phyloP scores from a whole-genome alignment of 2,329 filamentous ascomycete species.

The Aspergillus phoenicis region DNA sequence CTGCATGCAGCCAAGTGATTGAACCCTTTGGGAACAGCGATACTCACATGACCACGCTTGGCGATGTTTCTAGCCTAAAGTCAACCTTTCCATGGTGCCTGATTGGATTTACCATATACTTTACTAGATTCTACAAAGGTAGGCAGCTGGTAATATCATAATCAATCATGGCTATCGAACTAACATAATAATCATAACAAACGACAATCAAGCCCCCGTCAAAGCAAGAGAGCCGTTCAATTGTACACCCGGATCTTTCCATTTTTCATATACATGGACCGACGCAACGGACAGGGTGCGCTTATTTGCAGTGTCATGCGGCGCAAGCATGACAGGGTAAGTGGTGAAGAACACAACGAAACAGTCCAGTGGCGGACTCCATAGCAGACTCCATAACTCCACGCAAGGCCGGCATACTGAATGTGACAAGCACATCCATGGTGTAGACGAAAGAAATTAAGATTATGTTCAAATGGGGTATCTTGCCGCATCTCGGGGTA shows the following conservation, averaged over 20 bases:
- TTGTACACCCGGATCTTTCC: conserved; percentile 2
- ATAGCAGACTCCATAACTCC: neutral
- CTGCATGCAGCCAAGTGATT: too few species aligned
- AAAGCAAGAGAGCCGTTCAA: neutral
- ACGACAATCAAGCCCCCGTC: neutral
- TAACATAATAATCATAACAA: conserved; percentile 13
- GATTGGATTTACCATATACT: neutral
- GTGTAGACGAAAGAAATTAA: conserved; percentile 8
- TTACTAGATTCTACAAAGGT: neutral
- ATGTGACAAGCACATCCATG: neutral
- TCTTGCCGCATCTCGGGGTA: conserved; percentile 23
- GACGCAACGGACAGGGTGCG: conserved; percentile 7
- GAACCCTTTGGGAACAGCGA: too few species aligned
- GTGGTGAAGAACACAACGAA: neutral
- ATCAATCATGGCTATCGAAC: conserved; percentile 9
- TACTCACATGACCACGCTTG: neutral
- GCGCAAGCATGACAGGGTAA: conserved; percentile 4
- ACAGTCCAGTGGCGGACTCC: neutral
- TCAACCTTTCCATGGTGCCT: neutral
- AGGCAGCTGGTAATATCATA: neutral
- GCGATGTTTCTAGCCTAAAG: neutral
- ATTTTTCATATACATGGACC: neutral
- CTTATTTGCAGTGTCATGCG: conserved; percentile 11
- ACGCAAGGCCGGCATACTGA: neutral
- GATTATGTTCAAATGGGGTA: conserved; percentile 27